Conservation (phyloP, 2,329 filamentous ascomycete species). For the Ascosphaera pollenicola region DNA sequence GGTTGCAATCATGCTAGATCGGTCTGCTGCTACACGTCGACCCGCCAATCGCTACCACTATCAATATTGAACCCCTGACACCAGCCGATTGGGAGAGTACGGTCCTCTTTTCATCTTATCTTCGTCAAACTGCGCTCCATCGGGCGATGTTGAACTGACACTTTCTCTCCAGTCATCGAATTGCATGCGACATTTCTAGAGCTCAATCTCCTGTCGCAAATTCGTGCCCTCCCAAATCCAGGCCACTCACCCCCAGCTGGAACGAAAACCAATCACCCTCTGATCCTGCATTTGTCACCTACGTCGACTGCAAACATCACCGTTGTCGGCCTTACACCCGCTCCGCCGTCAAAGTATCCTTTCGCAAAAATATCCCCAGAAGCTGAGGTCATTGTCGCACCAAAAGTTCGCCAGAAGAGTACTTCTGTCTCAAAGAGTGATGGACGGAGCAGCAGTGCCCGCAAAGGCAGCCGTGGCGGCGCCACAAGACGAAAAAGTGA, state of each 20-base stretch:
- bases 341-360: slow-evolving; percentile 40
- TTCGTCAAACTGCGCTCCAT: background rate
- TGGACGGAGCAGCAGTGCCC: slow-evolving; percentile 41
- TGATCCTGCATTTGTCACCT: slow-evolving; percentile 82
- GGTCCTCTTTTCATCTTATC: slow-evolving; percentile 7
- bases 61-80: slow-evolving; percentile 91
- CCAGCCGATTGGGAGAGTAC: slow-evolving; percentile 86
- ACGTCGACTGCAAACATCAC: slow-evolving; percentile 88
- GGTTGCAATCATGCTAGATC: slow-evolving; percentile 19
- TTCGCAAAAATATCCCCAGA: slow-evolving; percentile 90
- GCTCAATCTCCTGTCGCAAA: slow-evolving; percentile 77
- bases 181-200: slow-evolving; percentile 90
- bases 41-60: slow-evolving; percentile 73
- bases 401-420: slow-evolving; percentile 59
- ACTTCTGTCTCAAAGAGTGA: slow-evolving; percentile 53
- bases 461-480: slow-evolving; percentile 49
- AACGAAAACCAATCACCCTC: slow-evolving; percentile 41
- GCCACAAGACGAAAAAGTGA: slow-evolving; percentile 44
- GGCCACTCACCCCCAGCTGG: slow-evolving; percentile 29
- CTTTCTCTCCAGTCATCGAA: slow-evolving; percentile 46
- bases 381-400: slow-evolving; percentile 91
- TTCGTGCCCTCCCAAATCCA: slow-evolving; percentile 81
- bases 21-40: slow-evolving; percentile 58
- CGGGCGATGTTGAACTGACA: slow-evolving; percentile 1
- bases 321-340: slow-evolving; percentile 61